Evolutionary conservation across 2,329 filamentous ascomycete species (phyloP).

Genomic region (Diplodia corticola): DNA sequence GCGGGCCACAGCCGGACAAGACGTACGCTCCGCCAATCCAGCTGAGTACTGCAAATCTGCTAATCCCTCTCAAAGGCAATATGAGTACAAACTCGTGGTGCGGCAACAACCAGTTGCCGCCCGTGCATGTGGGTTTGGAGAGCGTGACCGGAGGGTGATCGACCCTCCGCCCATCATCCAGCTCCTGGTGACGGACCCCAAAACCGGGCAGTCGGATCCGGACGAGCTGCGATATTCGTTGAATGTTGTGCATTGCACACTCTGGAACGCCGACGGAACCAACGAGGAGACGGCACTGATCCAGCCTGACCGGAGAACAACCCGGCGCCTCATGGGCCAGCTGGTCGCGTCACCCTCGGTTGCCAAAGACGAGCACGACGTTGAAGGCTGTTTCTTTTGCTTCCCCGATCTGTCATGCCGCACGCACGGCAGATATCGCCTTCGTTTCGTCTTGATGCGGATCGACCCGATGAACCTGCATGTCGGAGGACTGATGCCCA

Average conservation of each 20-base stretch:
- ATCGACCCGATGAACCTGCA: constrained; percentile 63
- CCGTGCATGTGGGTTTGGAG: constrained; percentile 79
- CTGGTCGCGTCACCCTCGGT: constrained; percentile 75
- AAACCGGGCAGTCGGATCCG: constrained; percentile 48
- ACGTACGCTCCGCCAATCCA: constrained; percentile 20
- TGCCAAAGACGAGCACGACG: constrained; percentile 69
- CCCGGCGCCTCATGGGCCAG: constrained; percentile 76
- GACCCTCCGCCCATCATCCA: constrained; percentile 83
- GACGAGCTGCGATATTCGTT: constrained; percentile 66
- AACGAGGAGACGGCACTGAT: constrained; percentile 67
- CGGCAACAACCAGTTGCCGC: constrained; percentile 78
- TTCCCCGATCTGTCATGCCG: constrained; percentile 81
- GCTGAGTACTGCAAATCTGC: not conserved
- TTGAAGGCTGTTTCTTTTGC: constrained; percentile 81
- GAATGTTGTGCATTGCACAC: constrained; percentile 73
- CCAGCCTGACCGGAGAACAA: constrained; percentile 70
- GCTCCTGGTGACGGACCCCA: constrained; percentile 63
- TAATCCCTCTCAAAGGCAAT: constrained; percentile 25
- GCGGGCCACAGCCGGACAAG: constrained; percentile 19
- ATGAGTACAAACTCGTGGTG: constrained; percentile 56
- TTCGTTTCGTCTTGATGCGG: constrained; percentile 72
- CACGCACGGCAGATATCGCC: constrained; percentile 72
- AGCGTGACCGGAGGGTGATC: constrained; percentile 77
- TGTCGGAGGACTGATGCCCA: constrained; percentile 52
- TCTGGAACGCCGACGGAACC: constrained; percentile 68